These are phyloP conservation scores for Fomitopsis palustris DNA, from an alignment of 1,284 basidiomycete species.

Conservation along the genomic window DNA sequence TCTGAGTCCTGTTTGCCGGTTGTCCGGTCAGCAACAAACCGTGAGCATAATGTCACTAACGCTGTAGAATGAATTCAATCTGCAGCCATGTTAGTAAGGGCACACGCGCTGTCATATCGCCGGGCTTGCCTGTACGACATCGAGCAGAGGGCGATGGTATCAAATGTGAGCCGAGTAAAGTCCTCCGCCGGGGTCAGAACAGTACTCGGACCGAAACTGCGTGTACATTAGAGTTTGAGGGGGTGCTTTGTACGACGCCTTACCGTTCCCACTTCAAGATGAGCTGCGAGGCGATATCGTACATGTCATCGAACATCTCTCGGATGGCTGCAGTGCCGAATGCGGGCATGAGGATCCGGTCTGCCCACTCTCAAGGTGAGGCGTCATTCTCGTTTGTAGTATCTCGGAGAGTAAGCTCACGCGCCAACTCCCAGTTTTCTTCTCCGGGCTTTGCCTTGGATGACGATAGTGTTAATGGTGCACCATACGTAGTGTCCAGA, in stretches of 20 bases:
- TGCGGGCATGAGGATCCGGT: conserved; percentile 49
- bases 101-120: neutral
- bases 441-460: conserved; percentile 34
- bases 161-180: conserved; percentile 45
- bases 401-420: conserved; percentile 25
- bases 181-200: conserved; percentile 42
- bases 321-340: conserved; percentile 44
- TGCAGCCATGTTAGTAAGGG: conserved; percentile 8
- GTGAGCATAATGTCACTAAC: conserved; percentile 8
- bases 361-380: conserved; percentile 17
- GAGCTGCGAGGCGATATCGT: conserved; percentile 44
- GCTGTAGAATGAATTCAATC: conserved; percentile 40
- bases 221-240: neutral
- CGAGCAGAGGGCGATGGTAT: conserved; percentile 40
- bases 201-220: conserved; percentile 38
- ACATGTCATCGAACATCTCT: conserved; percentile 47
- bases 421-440: conserved; percentile 41
- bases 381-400: neutral
- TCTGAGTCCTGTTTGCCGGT: conserved; percentile 17
- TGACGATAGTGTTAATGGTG: neutral
- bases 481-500: neutral
- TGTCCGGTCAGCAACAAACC: neutral
- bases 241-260: conserved; percentile 1
- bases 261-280: conserved; percentile 44
- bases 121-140: conserved; percentile 38